Evolutionary conservation across 2,329 filamentous ascomycete genomes (phyloP).

Genomic region (Pestalotiopsis sp.): DNA sequence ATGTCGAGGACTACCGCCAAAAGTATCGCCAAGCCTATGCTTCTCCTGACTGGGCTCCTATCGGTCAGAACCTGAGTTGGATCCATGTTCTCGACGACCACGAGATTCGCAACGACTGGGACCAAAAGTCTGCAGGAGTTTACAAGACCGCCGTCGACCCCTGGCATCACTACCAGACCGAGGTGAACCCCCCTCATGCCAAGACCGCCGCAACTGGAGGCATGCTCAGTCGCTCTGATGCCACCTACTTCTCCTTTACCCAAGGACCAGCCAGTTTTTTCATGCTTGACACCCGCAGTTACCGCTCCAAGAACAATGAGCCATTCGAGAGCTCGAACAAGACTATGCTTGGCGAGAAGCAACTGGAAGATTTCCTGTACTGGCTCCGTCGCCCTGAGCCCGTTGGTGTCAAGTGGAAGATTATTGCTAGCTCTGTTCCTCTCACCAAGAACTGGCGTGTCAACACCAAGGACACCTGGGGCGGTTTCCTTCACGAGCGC

Average conservation of each 20-base stretch:
- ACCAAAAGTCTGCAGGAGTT: conserved; percentile 76
- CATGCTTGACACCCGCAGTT: conserved; percentile 88
- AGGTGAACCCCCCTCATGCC: conserved; percentile 77
- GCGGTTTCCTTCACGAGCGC: conserved; percentile 84
- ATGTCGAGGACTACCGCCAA: conserved; percentile 76
- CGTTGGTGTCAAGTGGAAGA: conserved; percentile 85
- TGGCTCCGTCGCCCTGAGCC: conserved; percentile 77
- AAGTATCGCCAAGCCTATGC: conserved; percentile 97
- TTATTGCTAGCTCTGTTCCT: conserved; percentile 86
- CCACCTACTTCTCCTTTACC: conserved; percentile 86
- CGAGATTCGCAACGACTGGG: conserved; percentile 95
- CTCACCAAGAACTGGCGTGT: conserved; percentile 98
- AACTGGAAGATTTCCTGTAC: conserved; percentile 76
- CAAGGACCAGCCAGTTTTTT: conserved; percentile 95
- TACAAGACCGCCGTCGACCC: conserved; percentile 82
- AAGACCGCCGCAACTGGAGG: conserved; percentile 47
- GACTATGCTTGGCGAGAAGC: conserved; percentile 82
- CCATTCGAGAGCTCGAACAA: conserved; percentile 68
- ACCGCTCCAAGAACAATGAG: conserved; percentile 70
- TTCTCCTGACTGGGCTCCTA: conserved; percentile 84
- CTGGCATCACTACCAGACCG: conserved; percentile 83
- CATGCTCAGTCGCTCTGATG: conserved; percentile 45
- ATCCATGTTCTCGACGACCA: conserved; percentile 97
- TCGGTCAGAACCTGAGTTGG: conserved; percentile 85
- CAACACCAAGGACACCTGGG: conserved; percentile 90